A percentile compares a stretch with the other conserved stretches of the same genome.
Evolutionary conservation across 441 rosid species (phyloP).

Genomic region (Croton setiger): DNA sequence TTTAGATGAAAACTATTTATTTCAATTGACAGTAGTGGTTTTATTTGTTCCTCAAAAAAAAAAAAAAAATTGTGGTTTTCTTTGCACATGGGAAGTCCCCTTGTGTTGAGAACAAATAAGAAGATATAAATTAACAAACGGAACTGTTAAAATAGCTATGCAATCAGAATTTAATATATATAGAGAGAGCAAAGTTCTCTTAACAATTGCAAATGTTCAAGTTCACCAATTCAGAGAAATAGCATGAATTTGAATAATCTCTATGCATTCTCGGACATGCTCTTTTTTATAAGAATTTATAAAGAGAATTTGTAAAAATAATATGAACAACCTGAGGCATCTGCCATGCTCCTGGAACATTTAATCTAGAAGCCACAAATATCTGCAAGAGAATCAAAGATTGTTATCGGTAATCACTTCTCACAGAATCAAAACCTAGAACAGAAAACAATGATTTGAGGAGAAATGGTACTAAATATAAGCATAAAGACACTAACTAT

Average conservation of each 20-base stretch:
- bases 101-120: not conserved
- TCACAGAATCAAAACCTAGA: not conserved
- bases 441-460: not conserved
- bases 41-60: no score
- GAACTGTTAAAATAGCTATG: not conserved
- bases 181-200: not conserved
- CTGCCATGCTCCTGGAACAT: constrained; percentile 99
- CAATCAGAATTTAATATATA: not conserved
- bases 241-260: not conserved
- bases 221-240: not conserved
- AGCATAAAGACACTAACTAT: constrained; percentile 8
- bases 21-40: no score
- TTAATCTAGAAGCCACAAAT: constrained; percentile 92
- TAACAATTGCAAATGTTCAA: not conserved
- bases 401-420: constrained; percentile 10
- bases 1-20: no score
- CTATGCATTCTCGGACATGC: not conserved
- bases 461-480: not conserved
- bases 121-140: not conserved
- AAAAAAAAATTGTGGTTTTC: not conserved
- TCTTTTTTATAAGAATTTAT: not conserved
- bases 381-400: constrained; percentile 44
- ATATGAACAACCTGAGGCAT: constrained; percentile 82
- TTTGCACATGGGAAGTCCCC: not conserved
- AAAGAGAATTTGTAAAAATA: constrained; percentile 10